These are phyloP conservation scores for Capronia epimyces DNA, from an alignment of 2,329 filamentous ascomycete genomes.

Conservation along the genomic window DNA sequence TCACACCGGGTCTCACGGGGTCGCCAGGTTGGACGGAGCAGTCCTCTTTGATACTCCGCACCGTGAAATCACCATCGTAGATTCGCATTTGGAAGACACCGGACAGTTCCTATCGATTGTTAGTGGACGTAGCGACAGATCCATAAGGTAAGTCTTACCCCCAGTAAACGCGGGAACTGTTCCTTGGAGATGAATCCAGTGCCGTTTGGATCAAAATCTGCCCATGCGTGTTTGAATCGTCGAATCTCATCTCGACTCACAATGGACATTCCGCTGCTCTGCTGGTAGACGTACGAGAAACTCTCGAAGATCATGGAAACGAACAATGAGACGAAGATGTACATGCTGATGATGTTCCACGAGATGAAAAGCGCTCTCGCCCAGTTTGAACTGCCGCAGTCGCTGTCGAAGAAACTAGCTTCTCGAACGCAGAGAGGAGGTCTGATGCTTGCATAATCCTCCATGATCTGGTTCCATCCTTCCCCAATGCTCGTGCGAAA, in stretches of 20 bases:
- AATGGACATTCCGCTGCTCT: conserved; percentile 83
- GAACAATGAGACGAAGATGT: conserved; percentile 97
- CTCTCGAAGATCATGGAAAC: conserved; percentile 98
- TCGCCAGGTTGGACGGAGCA: conserved; percentile 57
- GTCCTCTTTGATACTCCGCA: conserved; percentile 80
- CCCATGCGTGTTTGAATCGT: conserved; percentile 97
- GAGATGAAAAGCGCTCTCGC: conserved; percentile 83
- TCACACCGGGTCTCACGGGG: conserved; percentile 38
- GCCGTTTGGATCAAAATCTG: conserved; percentile 85
- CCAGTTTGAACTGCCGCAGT: conserved; percentile 89
- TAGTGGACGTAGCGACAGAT: conserved; percentile 16
- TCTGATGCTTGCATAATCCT: conserved; percentile 78
- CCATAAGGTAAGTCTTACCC: conserved; percentile 48
- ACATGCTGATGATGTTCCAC: conserved; percentile 99
- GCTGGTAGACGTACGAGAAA: conserved; percentile 98
- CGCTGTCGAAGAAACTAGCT: conserved; percentile 71
- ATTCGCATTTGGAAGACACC: conserved; percentile 97
- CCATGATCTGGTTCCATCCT: conserved; percentile 96
- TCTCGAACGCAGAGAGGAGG: conserved; percentile 74
- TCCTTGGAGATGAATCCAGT: conserved; percentile 88
- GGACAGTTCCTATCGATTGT: conserved; percentile 63
- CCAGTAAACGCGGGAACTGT: conserved; percentile 78
- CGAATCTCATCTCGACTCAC: conserved; percentile 91
- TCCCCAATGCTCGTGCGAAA: conserved; percentile 92
- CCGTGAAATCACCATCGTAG: conserved; percentile 84